Evolutionary conservation across 1,139 yeast genomes (phyloP).

Genomic region (Magnusiomyces paraingens): DNA sequence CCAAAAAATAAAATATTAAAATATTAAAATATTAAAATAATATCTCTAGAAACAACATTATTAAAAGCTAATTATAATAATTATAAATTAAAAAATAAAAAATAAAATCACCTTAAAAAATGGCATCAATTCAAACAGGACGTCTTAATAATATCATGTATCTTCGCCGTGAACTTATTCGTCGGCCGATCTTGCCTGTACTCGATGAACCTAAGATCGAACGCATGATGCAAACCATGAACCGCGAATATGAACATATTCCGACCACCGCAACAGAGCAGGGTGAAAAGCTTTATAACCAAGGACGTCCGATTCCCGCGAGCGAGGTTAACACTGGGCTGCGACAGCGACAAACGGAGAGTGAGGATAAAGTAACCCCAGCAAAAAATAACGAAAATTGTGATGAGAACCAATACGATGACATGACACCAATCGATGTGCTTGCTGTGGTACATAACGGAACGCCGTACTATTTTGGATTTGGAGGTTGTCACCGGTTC

Average conservation of each 20-base stretch:
- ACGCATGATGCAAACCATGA: slow-evolving; percentile 69
- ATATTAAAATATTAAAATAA: too few species aligned
- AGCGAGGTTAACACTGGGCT: not conserved
- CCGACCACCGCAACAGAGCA: not conserved
- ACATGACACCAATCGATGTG: slow-evolving; percentile 50
- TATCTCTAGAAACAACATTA: not conserved
- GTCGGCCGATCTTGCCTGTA: slow-evolving; percentile 80
- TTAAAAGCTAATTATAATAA: not conserved
- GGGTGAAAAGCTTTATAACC: not conserved
- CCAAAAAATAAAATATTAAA: too few species aligned
- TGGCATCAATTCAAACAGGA: slow-evolving; percentile 45
- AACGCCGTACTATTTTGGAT: slow-evolving; percentile 57
- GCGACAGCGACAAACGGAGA: not conserved
- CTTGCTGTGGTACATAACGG: slow-evolving; percentile 59
- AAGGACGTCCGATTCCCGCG: slow-evolving; percentile 2
- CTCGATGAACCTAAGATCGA: slow-evolving; percentile 64
- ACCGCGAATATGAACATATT: slow-evolving; percentile 17
- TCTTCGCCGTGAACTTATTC: slow-evolving; percentile 58
- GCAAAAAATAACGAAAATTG: not conserved
- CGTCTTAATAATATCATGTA: slow-evolving; percentile 43
- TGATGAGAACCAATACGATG: slow-evolving; percentile 15
- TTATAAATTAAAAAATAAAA: not conserved
- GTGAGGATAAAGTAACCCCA: not conserved
- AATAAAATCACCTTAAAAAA: not conserved
- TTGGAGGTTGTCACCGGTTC: slow-evolving; percentile 76